Base-by-base conservation (phyloP, 2,329 filamentous ascomycete species). In the Fusarium concolor region DNA sequence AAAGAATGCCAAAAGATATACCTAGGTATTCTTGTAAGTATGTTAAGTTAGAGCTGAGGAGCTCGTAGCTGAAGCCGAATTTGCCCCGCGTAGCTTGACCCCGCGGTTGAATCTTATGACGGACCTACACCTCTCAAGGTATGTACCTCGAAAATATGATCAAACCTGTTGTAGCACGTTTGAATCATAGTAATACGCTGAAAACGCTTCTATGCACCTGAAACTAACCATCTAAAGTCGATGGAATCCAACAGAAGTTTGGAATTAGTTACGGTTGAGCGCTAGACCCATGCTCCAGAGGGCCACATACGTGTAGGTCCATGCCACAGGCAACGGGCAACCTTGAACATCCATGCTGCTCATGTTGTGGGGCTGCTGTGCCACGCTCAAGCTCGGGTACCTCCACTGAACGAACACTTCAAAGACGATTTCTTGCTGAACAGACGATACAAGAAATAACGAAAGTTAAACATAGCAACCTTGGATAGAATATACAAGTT, bases 191-290 rank as follows among this genome's bases (percentile, higher is more conserved):
- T 24, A 14, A 17, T 31, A n/a, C 44, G 7, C 11, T 10, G 39
- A 29, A 4, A 35, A 46, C 31, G 14, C 7, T 26, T 31, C 15
- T 33, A n/a, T 37, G 33, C 45, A 53, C n/a, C 20, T 10, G n/a
- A 6, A 31, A 29, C 44, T 49, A 52, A 28, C 37, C 50, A 18
- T 14, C 55, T 37, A 20, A 46, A 26, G 33, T 41, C 31, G 43
- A 59, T 70, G 18, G 63, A 56, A 68, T 56, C 46, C 38, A 64
- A 61, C 46, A 44, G 65, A 68, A 68, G 45, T 38, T 43, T 52
- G 26, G 33, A 52, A 62, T 41, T 35, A 50, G 33, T 14, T 49
- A 35, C 31, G 43, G 5, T 22, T 10, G 9, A 26, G 26, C 35
- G 29, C 29, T 24, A 17, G 26, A 44, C 51, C 52, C 51, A 65